Evolutionary conservation across 805 yeast species (phyloP).

Genomic region (Kluyveromyces siamensis): DNA sequence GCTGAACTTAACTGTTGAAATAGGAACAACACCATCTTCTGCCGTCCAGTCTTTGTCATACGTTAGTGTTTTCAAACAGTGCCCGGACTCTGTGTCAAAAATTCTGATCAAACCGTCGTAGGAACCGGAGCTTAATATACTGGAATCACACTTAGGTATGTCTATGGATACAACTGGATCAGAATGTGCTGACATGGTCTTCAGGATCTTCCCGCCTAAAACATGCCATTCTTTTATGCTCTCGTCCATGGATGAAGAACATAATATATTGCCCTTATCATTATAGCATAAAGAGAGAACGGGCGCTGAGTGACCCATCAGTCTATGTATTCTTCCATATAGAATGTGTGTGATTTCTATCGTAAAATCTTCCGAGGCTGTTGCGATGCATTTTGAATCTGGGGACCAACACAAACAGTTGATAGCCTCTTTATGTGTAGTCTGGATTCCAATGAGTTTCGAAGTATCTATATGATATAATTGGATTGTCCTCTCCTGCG

Average conservation of each 20-base stretch:
- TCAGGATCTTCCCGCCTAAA: slow-evolving; percentile 49
- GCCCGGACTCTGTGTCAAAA: slow-evolving; percentile 84
- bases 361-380: slow-evolving; percentile 81
- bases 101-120: slow-evolving; percentile 85
- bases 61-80: slow-evolving; percentile 82
- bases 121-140: slow-evolving; percentile 72
- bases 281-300: slow-evolving; percentile 66
- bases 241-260: slow-evolving; percentile 84
- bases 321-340: slow-evolving; percentile 33
- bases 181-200: slow-evolving; percentile 84
- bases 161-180: slow-evolving; percentile 79
- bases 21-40: slow-evolving; percentile 47
- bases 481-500: slow-evolving; percentile 50
- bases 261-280: slow-evolving; percentile 64
- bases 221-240: slow-evolving; percentile 89
- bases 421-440: slow-evolving; percentile 48
- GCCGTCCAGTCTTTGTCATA: slow-evolving; percentile 68
- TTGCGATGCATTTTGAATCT: slow-evolving; percentile 60
- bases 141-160: slow-evolving; percentile 68
- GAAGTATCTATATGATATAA: slow-evolving; percentile 44
- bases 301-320: slow-evolving; percentile 79
- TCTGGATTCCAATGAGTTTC: slow-evolving; percentile 14
- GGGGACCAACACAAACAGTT: slow-evolving; percentile 76
- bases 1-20: slow-evolving; percentile 60
- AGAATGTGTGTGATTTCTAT: slow-evolving; percentile 61